Base-by-base conservation (phyloP, 371 early-diverging fungal genomes). In the Dinochytrium kinnereticum region DNA sequence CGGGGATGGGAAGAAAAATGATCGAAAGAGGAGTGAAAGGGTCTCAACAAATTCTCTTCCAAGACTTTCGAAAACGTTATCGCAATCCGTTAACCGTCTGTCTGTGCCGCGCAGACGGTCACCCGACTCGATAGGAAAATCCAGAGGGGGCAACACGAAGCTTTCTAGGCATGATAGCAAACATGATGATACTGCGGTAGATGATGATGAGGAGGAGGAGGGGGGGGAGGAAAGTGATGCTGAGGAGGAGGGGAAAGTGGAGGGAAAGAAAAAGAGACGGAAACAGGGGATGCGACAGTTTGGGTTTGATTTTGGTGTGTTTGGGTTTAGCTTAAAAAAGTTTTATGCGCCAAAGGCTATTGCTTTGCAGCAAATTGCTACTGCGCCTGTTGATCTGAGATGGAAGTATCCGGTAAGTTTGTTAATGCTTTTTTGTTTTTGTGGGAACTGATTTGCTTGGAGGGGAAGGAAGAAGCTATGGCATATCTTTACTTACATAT, bases 391-490 rank as follows among this genome's bases (percentile, higher is more conserved):
- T 1, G 40, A 10, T 0, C 38, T 21, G 2, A 70, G 70, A 26
- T 77, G 77, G 81, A 64, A 69, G 17, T 83, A 81, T 76, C 84
- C 81, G 40, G 81, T 81, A 71, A 73, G 81, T 76, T 10, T 24
- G 28, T n/a, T n/a, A n/a, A n/a, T n/a, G n/a, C n/a, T n/a, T n/a
- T n/a, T n/a, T n/a, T n/a, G n/a, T n/a, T n/a, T n/a, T n/a, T n/a
- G n/a, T n/a, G n/a, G n/a, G n/a, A n/a, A n/a, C n/a, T n/a, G n/a
- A n/a, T n/a, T n/a, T n/a, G n/a, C n/a, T n/a, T n/a, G n/a, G n/a
- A n/a, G n/a, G n/a, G n/a, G n/a, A n/a, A n/a, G n/a, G n/a, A n/a
- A n/a, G n/a, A n/a, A n/a, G n/a, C n/a, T n/a, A n/a, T n/a, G 39
- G n/a, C n/a, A 39, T 66, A 26, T 24, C 21, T 19, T 61, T 44